Percentiles rank a stretch among this genome's conserved stretches.
phyloP scores from a whole-genome alignment of 129 eudicot species.

The Silybum marianum region DNA sequence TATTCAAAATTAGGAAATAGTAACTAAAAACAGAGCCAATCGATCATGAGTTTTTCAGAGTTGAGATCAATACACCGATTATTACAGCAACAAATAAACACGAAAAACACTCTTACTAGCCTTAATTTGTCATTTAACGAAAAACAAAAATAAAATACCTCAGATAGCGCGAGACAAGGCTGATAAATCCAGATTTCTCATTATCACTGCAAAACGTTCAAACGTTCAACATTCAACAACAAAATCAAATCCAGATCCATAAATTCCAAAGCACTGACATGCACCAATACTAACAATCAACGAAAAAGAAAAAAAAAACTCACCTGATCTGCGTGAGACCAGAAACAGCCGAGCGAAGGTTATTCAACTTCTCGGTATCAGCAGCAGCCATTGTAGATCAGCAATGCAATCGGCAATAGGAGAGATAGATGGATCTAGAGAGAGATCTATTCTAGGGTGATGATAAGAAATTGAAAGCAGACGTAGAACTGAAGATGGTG shows the following conservation, averaged over 20 bases:
- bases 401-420: not conserved
- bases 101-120: not conserved
- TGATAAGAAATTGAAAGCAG: not conserved
- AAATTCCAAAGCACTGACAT: not conserved
- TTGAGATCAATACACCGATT: not conserved
- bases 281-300: not conserved
- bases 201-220: conserved; percentile 62
- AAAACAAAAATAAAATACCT: conserved; percentile 48
- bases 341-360: conserved; percentile 72
- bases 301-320: not conserved
- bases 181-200: conserved; percentile 98
- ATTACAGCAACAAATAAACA: conserved; percentile 14
- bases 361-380: conserved; percentile 75
- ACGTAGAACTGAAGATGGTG: conserved; percentile 20
- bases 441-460: conserved; percentile 12
- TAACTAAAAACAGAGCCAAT: not conserved
- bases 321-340: conserved; percentile 83
- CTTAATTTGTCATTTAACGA: not conserved
- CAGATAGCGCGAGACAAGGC: conserved; percentile 88
- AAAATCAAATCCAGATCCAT: conserved; percentile 33
- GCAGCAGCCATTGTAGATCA: conserved; percentile 54
- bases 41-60: not conserved
- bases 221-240: not conserved
- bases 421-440: conserved; percentile 13
- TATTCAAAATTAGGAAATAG: not conserved